Base-by-base conservation (phyloP, 148 eudicot genomes). In the Amaranthus cruentus region DNA sequence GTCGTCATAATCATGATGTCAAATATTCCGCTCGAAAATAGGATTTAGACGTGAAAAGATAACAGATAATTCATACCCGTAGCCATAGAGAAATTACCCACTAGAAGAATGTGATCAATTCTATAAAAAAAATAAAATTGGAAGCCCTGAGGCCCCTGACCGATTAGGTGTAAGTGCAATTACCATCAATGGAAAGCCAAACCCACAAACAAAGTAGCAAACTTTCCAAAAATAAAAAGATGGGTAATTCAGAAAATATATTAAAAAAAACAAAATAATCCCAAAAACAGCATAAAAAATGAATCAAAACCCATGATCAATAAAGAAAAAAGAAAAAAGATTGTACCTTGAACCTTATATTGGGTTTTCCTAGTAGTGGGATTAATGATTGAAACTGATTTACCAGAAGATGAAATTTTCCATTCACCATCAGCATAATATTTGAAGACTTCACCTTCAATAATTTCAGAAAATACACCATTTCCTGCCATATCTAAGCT, bases 401-500 rank as follows among this genome's bases (percentile, higher is more conserved):
- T 94, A 3, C 90, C 91, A 63, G 98, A 94, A 56, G 91, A 67
- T 3, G 98, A 94, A 55, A 70, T 70, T 77, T 85, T 91, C 98
- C 98, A 94, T 79, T 88, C 91, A 69, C 96, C 96, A 71, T 91
- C 96, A 70, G 87, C 82, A 61, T 94, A 94, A 73, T 94, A 94
- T 67, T 91, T 91, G 76, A 76, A 94, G 54, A 88, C 89, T 60
- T 91, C 98, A 3, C 88, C 93, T 11, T 91, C 96, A 13, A 87
- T 85, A 46, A 94, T 91, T 53, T 94, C 97, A 14, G 73, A 81
- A 85, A 91, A 94, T 9, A 80, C 86, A 11, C 88, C 97, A 68
- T 56, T 84, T 59, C 90, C 97, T 47, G 96, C 97, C 98, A 94
- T 91, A 62, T 21, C 6, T 7, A 62, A 55, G 38, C 38, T 28